A percentile compares a stretch with the other conserved stretches of the same genome.
phyloP scores from a whole-genome alignment of 768 basidiomycete genomes.

The Mycena vitilis region DNA sequence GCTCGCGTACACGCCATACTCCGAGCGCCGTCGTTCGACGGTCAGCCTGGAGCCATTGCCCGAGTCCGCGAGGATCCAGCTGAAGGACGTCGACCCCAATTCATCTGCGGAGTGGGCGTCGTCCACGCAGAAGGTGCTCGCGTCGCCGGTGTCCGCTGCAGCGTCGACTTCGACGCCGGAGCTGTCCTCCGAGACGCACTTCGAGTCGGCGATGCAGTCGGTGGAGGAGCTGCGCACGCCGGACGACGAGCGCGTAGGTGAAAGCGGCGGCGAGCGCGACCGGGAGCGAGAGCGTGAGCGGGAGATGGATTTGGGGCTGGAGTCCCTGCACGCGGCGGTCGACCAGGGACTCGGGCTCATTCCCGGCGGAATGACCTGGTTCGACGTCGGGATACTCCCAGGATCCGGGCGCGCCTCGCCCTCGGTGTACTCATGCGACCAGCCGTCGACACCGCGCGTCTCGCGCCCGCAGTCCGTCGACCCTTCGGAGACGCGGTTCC shows the following conservation, averaged over 20 bases:
- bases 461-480: conserved; percentile 19
- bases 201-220: conserved; percentile 23
- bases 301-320: conserved; percentile 51
- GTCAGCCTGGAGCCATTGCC: conserved; percentile 31
- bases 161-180: conserved; percentile 27
- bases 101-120: conserved; percentile 55
- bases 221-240: conserved; percentile 29
- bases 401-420: conserved; percentile 24
- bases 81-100: conserved; percentile 48
- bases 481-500: conserved; percentile 7
- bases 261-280: conserved; percentile 50
- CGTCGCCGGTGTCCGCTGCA: conserved; percentile 30
- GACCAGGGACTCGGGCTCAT: conserved; percentile 52
- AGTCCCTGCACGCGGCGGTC: conserved; percentile 45
- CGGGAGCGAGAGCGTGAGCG: conserved; percentile 22
- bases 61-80: conserved; percentile 42
- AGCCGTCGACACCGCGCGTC: conserved; percentile 22
- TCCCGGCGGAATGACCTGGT: conserved; percentile 53
- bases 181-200: conserved; percentile 27
- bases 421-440: conserved; percentile 32
- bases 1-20: conserved; percentile 3
- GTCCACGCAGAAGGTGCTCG: conserved; percentile 44
- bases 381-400: conserved; percentile 52
- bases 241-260: conserved; percentile 3
- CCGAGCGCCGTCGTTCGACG: conserved; percentile 13